A percentile compares a stretch with the other conserved stretches of the same genome.
These are phyloP conservation scores for Petrea volubilis DNA, from an alignment of 257 asterid genomes.

Conservation along the genomic window DNA sequence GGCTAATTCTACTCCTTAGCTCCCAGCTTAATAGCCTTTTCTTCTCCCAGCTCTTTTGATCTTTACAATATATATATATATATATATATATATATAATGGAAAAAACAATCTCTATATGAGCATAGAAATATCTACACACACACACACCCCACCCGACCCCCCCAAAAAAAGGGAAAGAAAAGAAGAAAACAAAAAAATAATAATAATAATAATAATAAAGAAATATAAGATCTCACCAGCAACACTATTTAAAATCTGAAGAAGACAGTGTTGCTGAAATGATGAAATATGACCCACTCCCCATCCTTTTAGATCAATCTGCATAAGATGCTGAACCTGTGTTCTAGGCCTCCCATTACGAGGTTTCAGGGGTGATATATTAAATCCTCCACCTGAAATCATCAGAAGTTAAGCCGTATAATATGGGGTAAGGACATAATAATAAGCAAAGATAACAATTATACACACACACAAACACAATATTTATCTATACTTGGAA, in stretches of 20 bases:
- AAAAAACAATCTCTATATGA: too few species aligned
- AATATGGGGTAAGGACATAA: conserved; percentile 27
- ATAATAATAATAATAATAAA: too few species aligned
- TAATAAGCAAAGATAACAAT: neutral
- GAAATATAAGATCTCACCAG: conserved; percentile 73
- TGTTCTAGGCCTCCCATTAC: conserved; percentile 84
- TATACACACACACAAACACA: neutral
- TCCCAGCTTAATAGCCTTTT: too few species aligned
- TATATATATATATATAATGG: too few species aligned
- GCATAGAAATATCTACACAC: too few species aligned
- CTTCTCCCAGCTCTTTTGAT: too few species aligned
- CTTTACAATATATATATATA: too few species aligned
- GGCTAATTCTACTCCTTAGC: too few species aligned
- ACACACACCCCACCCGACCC: too few species aligned
- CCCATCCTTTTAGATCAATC: conserved; percentile 97
- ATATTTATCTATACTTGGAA: conserved; percentile 9
- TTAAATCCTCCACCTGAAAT: conserved; percentile 90
- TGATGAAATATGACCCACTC: conserved; percentile 78
- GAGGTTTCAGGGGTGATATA: conserved; percentile 84
- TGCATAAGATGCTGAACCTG: conserved; percentile 99
- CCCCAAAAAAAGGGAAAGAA: too few species aligned
- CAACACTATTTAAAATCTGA: conserved; percentile 93
- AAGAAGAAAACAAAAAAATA: too few species aligned
- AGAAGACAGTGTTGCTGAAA: conserved; percentile 96
- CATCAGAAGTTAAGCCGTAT: conserved; percentile 17